Base-by-base conservation (phyloP, 2,329 filamentous ascomycete species). In the Diaporthe batatas region DNA sequence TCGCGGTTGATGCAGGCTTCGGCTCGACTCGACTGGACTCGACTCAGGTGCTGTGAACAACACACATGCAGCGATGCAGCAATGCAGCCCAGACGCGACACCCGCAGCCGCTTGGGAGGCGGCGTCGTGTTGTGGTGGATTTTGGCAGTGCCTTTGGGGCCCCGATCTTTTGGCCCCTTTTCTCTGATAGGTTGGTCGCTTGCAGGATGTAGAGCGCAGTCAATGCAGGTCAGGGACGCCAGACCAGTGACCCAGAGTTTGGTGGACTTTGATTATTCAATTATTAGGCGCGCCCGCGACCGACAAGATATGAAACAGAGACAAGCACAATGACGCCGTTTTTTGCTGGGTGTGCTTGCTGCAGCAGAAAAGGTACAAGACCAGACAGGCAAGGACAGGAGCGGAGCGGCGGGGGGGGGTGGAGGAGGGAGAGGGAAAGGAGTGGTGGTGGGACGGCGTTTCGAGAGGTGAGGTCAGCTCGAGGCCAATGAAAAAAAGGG, bases 11-110 rank as follows among this genome's bases (percentile, higher is more conserved):
- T 57, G 54, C 54, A 57, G 54, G 54, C 54, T 36, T 21, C 12
- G 54, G 54, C 47, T 51, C 47, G 47, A 51, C n/a, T 51, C 58
- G 58, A 62, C 39, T 29, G 23, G 58, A 32, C 58, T 72, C 65
- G 65, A 67, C 71, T 57, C 49, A 72, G 71, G 51, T 34, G 54
- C 34, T 39, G 51, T 54, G 64, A 68, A 68, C 71, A 72, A 68
- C 55, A 34, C 67, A 59, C 68, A 70, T 68, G 51, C 49, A 68
- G 34, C 34, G 6, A 36, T 36, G 34, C 34, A 36, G 14, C 14
- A 68, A 67, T 72, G 71, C 71, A 72, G 71, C 36, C 51, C 64
- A 72, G 71, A 70, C 71, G 71, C 71, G 71, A 72, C 71, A 72
- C 71, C 71, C 71, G 71, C 64, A 72, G 65, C 16, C 44, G 53